Base-by-base conservation (phyloP, 2,329 filamentous ascomycete genomes). In the Aspergillus sp. region DNA sequence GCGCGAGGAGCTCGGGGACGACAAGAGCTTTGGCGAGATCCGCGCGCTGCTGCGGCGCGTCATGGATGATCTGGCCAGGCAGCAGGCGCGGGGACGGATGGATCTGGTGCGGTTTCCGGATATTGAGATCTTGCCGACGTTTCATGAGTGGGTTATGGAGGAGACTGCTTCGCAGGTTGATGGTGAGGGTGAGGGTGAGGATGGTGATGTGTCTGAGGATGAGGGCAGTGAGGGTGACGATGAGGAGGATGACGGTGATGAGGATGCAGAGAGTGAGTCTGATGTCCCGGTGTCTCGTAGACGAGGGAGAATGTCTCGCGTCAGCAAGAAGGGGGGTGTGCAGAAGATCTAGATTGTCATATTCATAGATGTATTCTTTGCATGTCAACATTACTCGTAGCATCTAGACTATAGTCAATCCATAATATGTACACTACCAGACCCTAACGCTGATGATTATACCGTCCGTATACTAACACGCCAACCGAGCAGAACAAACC, bases 41-140 rank as follows among this genome's bases (percentile, higher is more conserved):
- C 61, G 66, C 1, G 19, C 36, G 0, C 57, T 73, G 5, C 56
- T 74, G 7, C 13, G 52, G 4, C 45, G 52, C 13, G 58, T 73
- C 13, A 56, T 54, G 2, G 29, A 31, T 1, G 47, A 70, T 47
- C 54, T 73, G 49, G 45, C 50, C 3, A 9, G 56, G 14, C 49
- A 2, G 42, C 45, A 1, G 23, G 40, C 5, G 11, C 11, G 7
- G 46, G 63, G n/a, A 38, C 43, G 9, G 47, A 48, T 19, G 3
- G 32, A 57, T 21, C 20, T 57, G 36, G 32, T 55, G 20, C 56
- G 57, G 17, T 75, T 75, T 47, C 72, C 72, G 0, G 72, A 75
- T 58, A 67, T 75, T 38, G 72, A 74, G 55, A 72, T 74, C 38
- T 54, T 75, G 41, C 72, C 72, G 1, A 63, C 57, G 4, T 71